Evolutionary conservation across 2,329 filamentous ascomycete species (phyloP), one percentile per base, ranked within the genome.

Genomic region (Chlorencoelia australis): DNA sequence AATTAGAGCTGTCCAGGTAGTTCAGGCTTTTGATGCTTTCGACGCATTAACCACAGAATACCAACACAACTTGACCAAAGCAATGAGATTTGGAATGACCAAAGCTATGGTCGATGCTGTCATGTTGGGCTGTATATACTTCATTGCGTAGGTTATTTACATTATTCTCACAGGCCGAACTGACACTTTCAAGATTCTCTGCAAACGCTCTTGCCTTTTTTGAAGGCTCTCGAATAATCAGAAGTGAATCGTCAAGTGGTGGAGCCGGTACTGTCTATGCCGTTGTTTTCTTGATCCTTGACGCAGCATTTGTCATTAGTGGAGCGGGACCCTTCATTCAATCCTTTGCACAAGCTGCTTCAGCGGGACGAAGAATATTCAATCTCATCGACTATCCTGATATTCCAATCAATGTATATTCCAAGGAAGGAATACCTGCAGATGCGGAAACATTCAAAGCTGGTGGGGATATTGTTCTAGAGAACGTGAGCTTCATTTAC

Each of bases 131-230:
- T 52, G 68, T 15, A 53, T 75, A 5, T 75, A 72, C 44, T 75
- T 76, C 44, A 64, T 75, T 41, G 69, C 70, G n/a, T 75, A 73
- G 39, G 48, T 48, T 15, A 7, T 10, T 21, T 29, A n/a, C 27
- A 30, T 40, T 17, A 24, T 7, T 16, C 29, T 17, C 14, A 15
- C 30, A 20, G 5, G 24, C 20, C 20, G 13, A 29, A n/a, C 28
- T 35, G 7, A 21, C 18, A 24, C 19, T 30, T 7, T 21, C 13
- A 15, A 52, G 46, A 20, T 75, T 73, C 43, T 63, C 68, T 4
- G 69, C 69, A 6, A 75, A 75, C 51, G 70, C 67, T 5, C 54
- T 76, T 3, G 71, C 71, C 1, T 76, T 74, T 47, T 77, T 69
- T 69, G 64, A 73, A 53, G 73, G 71, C 28, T 69, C 66, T 40